These are phyloP conservation scores for Eragrostis tef DNA, from an alignment of 202 grass and related monocot genomes.

Conservation along the genomic window DNA sequence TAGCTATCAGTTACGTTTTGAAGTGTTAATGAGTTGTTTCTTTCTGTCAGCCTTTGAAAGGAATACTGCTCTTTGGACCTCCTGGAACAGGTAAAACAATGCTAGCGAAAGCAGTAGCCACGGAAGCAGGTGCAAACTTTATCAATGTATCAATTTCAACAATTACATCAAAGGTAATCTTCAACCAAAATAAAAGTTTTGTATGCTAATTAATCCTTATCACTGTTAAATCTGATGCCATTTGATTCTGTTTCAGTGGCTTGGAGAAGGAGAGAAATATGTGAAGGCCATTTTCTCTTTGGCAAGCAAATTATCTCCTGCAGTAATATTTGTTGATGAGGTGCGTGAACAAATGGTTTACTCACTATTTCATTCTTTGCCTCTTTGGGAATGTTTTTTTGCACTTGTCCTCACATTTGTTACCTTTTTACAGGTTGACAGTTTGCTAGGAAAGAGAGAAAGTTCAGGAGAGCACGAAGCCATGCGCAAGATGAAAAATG, in stretches of 20 bases:
- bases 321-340: conserved; percentile 86
- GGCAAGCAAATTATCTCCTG: conserved; percentile 78
- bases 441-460: conserved; percentile 71
- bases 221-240: conserved; percentile 19
- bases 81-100: conserved; percentile 89
- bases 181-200: conserved; percentile 8
- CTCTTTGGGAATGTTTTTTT: not conserved
- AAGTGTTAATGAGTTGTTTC: conserved; percentile 33
- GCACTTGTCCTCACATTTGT: not conserved
- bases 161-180: conserved; percentile 76
- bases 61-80: conserved; percentile 93
- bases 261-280: conserved; percentile 77
- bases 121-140: conserved; percentile 87
- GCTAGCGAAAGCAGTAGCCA: conserved; percentile 92
- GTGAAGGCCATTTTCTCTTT: conserved; percentile 87
- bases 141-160: conserved; percentile 85
- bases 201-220: not conserved
- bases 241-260: conserved; percentile 53
- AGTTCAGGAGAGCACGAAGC: conserved; percentile 55
- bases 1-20: not conserved
- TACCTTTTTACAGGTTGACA: conserved; percentile 66
- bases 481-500: conserved; percentile 78
- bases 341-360: conserved; percentile 42
- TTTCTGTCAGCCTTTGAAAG: conserved; percentile 66
- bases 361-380: not conserved